Conservation (phyloP, 2,329 filamentous ascomycete genomes). For the Ophiostoma sp. region DNA sequence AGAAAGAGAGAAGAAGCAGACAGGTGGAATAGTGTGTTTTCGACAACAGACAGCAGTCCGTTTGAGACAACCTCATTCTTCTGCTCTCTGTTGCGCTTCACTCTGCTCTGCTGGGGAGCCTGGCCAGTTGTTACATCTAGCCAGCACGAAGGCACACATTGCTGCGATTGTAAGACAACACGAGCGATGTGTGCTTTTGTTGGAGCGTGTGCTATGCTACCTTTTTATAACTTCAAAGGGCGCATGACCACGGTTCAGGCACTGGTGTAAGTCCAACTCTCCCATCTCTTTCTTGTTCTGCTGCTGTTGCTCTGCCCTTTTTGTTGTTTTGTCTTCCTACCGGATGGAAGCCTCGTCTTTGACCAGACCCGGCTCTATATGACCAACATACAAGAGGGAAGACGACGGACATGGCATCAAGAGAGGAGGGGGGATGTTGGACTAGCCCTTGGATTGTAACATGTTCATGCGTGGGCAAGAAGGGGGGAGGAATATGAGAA, state of each 20-base stretch:
- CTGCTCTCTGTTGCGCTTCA: neutral
- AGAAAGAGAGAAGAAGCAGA: neutral
- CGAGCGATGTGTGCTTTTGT: neutral
- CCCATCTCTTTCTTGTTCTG: neutral
- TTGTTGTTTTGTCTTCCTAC: neutral
- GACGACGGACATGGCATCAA: neutral
- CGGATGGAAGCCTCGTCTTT: constrained; percentile 8
- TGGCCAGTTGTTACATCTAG: no score
- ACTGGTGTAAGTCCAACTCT: neutral
- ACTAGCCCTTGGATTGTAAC: constrained; percentile 7
- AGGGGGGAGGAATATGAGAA: neutral
- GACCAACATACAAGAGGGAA: neutral
- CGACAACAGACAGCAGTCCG: neutral
- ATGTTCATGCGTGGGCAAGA: neutral
- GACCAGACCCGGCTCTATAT: neutral
- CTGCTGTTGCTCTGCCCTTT: neutral
- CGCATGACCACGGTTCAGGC: neutral
- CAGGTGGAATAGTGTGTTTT: neutral
- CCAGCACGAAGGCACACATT: no score
- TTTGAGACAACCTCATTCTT: neutral
- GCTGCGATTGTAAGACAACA: neutral
- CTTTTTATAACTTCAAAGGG: constrained; percentile 5
- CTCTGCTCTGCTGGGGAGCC: neutral
- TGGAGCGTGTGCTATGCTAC: neutral
- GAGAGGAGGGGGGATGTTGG: neutral